A percentile compares a stretch with the other conserved stretches of the same genome.
phyloP scores from a whole-genome alignment of 192 early-diverging fungal genomes.

The Coemansia sp. region DNA sequence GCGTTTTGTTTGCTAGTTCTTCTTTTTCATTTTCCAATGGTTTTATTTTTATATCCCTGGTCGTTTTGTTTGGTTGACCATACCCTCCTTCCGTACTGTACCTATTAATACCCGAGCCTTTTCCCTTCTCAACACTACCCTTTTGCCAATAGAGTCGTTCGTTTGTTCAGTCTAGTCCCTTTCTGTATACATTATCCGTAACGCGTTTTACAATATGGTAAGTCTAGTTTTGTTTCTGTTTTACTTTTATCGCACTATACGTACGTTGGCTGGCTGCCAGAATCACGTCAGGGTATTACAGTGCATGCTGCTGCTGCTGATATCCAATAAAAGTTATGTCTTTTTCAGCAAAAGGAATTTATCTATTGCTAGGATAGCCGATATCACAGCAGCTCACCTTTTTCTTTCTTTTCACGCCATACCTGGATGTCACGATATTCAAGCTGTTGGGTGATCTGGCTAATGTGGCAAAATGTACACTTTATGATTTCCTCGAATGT shows the following conservation, averaged over 20 bases:
- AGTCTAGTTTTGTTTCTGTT: not conserved
- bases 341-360: not conserved
- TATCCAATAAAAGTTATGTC: not conserved
- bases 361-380: not conserved
- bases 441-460: not conserved
- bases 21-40: constrained; percentile 24
- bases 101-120: not conserved
- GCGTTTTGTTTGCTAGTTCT: constrained; percentile 1
- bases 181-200: constrained; percentile 2
- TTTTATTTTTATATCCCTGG: constrained; percentile 11
- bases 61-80: not conserved
- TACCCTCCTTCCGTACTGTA: not conserved
- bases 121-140: not conserved
- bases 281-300: not conserved
- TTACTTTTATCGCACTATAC: not conserved
- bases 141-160: not conserved
- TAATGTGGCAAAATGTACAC: not conserved
- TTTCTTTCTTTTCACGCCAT: not conserved
- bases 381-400: not conserved
- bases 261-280: not conserved
- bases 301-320: not conserved
- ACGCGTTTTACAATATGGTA: constrained; percentile 1
- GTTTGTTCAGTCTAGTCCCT: not conserved
- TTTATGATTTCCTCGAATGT: not conserved
- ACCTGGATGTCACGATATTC: not conserved